Percentiles rank a stretch among this genome's conserved stretches.
Conservation (phyloP, 805 yeast genomes). For the Candida qinlingensis region DNA sequence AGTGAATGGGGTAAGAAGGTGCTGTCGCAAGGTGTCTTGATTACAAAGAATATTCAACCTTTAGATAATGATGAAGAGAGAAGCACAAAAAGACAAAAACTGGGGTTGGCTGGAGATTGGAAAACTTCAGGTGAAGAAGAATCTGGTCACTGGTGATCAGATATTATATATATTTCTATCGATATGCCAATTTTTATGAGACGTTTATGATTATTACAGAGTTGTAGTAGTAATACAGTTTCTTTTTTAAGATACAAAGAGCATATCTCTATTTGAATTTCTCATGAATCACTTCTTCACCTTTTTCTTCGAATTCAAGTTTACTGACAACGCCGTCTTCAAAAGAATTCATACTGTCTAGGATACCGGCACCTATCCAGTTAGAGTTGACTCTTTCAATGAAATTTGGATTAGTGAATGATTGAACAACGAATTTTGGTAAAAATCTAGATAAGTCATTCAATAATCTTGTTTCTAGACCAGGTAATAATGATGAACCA, state of each 20-base stretch:
- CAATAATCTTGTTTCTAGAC: conserved; percentile 60
- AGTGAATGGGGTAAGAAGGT: conserved; percentile 85
- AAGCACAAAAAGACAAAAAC: conserved; percentile 22
- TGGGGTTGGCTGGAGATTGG: conserved; percentile 32
- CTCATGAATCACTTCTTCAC: conserved; percentile 42
- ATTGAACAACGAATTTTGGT: conserved; percentile 53
- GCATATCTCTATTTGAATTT: conserved; percentile 31
- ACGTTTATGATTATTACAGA: background rate
- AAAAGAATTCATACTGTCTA: conserved; percentile 73
- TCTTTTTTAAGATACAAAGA: too few species aligned
- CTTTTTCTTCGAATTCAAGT: conserved; percentile 69
- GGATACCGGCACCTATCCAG: conserved; percentile 79
- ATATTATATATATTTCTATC: background rate
- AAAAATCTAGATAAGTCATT: conserved; percentile 55
- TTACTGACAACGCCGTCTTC: conserved; percentile 74
- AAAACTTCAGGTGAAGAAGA: conserved; percentile 21
- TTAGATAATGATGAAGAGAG: conserved; percentile 6
- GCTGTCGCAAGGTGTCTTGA: conserved; percentile 45
- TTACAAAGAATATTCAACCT: conserved; percentile 15
- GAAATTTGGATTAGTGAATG: conserved; percentile 61
- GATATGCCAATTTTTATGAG: background rate
- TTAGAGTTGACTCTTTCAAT: conserved; percentile 62
- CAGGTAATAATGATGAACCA: conserved; percentile 65
- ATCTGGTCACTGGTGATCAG: conserved; percentile 29
- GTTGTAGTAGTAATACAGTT: background rate